These are phyloP conservation scores for Serendipita sp. DNA, from an alignment of 768 basidiomycete genomes.

Conservation along the genomic window DNA sequence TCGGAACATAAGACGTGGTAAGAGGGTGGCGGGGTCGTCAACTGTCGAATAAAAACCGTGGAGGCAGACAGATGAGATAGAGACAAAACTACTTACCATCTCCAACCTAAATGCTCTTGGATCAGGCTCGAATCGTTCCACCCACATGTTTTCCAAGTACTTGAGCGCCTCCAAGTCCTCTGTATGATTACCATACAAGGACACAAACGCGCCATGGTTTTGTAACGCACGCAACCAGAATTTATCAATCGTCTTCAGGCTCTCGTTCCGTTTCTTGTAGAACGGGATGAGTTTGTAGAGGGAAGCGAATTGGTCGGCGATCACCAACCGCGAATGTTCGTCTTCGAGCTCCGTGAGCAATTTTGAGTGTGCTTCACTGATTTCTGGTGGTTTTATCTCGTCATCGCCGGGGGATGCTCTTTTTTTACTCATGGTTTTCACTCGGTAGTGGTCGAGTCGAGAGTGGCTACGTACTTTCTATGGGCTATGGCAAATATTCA, in stretches of 20 bases:
- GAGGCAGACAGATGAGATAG: neutral
- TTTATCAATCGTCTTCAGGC: constrained; percentile 49
- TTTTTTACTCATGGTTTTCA: constrained; percentile 25
- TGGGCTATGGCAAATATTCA: too few species aligned
- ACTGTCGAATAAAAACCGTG: too few species aligned
- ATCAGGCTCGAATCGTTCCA: constrained; percentile 55
- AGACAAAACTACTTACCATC: constrained; percentile 47
- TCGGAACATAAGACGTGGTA: neutral
- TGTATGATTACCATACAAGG: constrained; percentile 50
- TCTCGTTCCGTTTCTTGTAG: constrained; percentile 54
- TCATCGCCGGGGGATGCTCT: constrained; percentile 69
- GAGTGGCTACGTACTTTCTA: too few species aligned
- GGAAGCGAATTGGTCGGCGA: constrained; percentile 29
- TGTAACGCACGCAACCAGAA: constrained; percentile 81
- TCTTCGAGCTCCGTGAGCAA: constrained; percentile 51
- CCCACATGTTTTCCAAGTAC: constrained; percentile 76
- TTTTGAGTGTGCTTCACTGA: constrained; percentile 55
- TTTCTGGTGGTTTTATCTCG: constrained; percentile 41
- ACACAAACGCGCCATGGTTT: constrained; percentile 43
- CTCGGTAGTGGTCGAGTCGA: too few species aligned
- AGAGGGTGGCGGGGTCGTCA: too few species aligned
- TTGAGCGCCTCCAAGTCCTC: constrained; percentile 69
- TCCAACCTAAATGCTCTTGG: constrained; percentile 71
- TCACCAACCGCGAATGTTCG: constrained; percentile 53
- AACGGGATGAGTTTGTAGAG: constrained; percentile 41